phyloP scores from a whole-genome alignment of 805 yeast genomes.

The Suhomyces emberorum region DNA sequence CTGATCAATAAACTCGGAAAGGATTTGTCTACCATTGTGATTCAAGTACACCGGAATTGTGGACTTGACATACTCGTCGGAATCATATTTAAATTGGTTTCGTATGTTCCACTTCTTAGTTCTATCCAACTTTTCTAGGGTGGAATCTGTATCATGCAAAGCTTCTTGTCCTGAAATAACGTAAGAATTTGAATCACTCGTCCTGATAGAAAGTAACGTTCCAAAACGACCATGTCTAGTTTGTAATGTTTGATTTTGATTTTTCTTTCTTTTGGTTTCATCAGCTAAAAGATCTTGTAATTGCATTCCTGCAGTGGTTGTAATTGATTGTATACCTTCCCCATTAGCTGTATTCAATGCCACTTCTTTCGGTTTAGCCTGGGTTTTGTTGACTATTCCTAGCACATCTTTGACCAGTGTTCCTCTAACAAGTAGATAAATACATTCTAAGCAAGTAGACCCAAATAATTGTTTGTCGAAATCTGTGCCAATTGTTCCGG shows the following conservation, averaged over 20 bases:
- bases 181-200: constrained; percentile 57
- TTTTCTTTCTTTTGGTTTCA: constrained; percentile 54
- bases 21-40: constrained; percentile 18
- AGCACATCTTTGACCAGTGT: constrained; percentile 3
- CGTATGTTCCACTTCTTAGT: constrained; percentile 62
- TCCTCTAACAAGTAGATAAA: constrained; percentile 61
- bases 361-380: not conserved
- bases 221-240: constrained; percentile 92
- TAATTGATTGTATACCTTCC: constrained; percentile 15
- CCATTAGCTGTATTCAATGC: constrained; percentile 1
- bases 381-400: not conserved
- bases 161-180: constrained; percentile 72
- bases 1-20: constrained; percentile 46
- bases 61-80: constrained; percentile 31
- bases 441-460: constrained; percentile 62
- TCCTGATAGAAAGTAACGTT: constrained; percentile 69
- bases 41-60: constrained; percentile 26
- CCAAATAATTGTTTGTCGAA: constrained; percentile 62
- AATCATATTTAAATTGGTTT: constrained; percentile 35
- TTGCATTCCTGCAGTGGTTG: constrained; percentile 36
- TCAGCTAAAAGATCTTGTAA: constrained; percentile 52
- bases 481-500: constrained; percentile 61
- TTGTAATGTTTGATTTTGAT: constrained; percentile 49
- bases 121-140: constrained; percentile 64
- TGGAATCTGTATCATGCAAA: constrained; percentile 44